A percentile compares a stretch with the other conserved stretches of the same genome.
Conservation (phyloP, 164 flowering plant genomes). For the Santalum album region DNA sequence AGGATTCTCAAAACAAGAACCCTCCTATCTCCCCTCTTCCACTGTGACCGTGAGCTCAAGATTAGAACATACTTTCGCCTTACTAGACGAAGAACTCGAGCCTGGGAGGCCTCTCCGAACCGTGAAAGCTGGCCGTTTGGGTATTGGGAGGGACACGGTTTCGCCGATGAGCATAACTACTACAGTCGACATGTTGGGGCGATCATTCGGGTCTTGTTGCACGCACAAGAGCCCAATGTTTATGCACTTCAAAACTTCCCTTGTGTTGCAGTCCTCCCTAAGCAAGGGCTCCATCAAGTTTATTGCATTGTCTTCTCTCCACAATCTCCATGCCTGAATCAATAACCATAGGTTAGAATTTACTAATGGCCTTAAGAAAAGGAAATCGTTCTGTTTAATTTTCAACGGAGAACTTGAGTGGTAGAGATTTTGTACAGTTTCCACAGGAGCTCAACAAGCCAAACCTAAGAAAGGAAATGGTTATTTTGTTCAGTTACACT, state of each 20-base stretch:
- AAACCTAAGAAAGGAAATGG: no score
- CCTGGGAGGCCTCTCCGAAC: constrained; percentile 2
- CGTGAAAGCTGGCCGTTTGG: constrained; percentile 12
- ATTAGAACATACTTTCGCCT: constrained; percentile 1
- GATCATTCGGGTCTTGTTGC: constrained; percentile 14
- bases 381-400: no score
- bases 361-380: not conserved
- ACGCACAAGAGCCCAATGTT: constrained; percentile 8
- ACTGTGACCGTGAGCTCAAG: not conserved
- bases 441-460: no score
- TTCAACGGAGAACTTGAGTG: no score
- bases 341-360: not conserved
- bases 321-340: not conserved
- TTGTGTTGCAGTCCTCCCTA: not conserved
- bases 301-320: not conserved
- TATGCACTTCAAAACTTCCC: not conserved
- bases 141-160: constrained; percentile 9
- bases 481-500: no score
- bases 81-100: constrained; percentile 11
- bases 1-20: no score
- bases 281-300: not conserved
- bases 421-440: no score
- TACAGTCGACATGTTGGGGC: constrained; percentile 16
- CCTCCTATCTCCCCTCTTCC: constrained; percentile 2
- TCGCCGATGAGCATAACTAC: constrained; percentile 16